Conservation (phyloP, 345 rosid genomes). For the Alliaria petiolata region DNA sequence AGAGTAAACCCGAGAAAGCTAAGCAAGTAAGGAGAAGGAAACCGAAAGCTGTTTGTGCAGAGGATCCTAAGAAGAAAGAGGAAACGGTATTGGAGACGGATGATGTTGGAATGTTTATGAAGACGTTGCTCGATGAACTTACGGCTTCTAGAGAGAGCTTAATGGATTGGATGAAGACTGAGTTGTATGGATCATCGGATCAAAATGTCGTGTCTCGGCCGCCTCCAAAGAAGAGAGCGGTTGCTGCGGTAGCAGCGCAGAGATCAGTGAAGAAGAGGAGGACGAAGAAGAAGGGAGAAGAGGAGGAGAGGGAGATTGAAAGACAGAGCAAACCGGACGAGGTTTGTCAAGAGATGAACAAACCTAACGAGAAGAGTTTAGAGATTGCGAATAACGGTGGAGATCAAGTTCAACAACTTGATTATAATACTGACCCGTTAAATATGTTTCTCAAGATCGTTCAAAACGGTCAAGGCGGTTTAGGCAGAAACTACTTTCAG, state of each 20-base stretch:
- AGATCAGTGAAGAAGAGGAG: neutral
- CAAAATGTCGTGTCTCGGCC: neutral
- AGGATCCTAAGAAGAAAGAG: slow-evolving; percentile 10
- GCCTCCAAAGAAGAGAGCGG: slow-evolving; percentile 4
- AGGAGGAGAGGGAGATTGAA: slow-evolving; percentile 5
- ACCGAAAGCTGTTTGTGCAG: slow-evolving; percentile 1
- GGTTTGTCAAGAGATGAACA: neutral
- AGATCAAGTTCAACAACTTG: neutral
- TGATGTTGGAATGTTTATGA: slow-evolving; percentile 25
- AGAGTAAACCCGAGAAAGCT: slow-evolving; percentile 16
- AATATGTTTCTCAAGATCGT: neutral
- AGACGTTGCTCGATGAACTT: slow-evolving; percentile 31
- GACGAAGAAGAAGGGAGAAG: slow-evolving; percentile 8
- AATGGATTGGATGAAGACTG: slow-evolving; percentile 28
- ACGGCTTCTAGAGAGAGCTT: slow-evolving; percentile 25
- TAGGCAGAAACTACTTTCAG: slow-evolving; percentile 8
- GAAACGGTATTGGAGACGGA: neutral
- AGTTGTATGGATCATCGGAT: slow-evolving; percentile 9
- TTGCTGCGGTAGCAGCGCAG: neutral
- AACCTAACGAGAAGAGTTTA: neutral
- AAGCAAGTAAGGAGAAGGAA: slow-evolving; percentile 18
- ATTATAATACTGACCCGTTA: neutral
- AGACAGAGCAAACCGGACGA: neutral
- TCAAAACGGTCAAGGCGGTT: neutral
- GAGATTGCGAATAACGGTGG: neutral